Conservation (phyloP, 495 filamentous ascomycete species). For the Neurospora intermedia region DNA sequence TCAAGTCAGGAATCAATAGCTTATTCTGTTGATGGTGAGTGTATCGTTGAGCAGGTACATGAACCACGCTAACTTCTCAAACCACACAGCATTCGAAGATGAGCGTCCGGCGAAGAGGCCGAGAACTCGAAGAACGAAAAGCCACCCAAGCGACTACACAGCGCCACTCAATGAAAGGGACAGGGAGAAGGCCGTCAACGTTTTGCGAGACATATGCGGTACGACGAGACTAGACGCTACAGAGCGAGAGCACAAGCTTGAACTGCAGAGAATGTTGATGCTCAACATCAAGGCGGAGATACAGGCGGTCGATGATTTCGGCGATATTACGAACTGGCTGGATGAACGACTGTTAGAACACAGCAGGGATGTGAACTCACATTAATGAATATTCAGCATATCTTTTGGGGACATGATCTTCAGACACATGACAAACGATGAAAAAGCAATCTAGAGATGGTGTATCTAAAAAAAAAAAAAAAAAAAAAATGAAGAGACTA, state of each 20-base stretch:
- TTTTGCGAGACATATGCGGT: constrained; percentile 44
- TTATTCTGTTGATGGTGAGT: constrained; percentile 1
- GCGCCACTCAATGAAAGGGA: constrained; percentile 1
- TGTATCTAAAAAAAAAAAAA: not conserved
- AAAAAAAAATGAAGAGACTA: not conserved
- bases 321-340: constrained; percentile 56
- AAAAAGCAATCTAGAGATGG: not conserved
- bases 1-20: constrained; percentile 12
- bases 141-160: constrained; percentile 1
- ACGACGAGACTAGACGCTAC: not conserved
- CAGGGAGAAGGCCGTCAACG: constrained; percentile 35
- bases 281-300: constrained; percentile 84
- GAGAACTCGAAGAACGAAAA: not conserved
- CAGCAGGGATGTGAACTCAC: not conserved
- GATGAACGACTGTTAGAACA: constrained; percentile 28
- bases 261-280: constrained; percentile 81
- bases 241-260: constrained; percentile 41
- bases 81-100: not conserved
- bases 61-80: not conserved
- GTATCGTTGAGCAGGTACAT: not conserved
- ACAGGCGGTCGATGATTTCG: constrained; percentile 59
- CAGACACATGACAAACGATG: not conserved
- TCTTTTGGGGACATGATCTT: not conserved
- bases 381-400: not conserved
- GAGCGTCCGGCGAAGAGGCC: constrained; percentile 8